Evolutionary conservation across 305 asterid species (phyloP).

Genomic region (Striga hermonthica): DNA sequence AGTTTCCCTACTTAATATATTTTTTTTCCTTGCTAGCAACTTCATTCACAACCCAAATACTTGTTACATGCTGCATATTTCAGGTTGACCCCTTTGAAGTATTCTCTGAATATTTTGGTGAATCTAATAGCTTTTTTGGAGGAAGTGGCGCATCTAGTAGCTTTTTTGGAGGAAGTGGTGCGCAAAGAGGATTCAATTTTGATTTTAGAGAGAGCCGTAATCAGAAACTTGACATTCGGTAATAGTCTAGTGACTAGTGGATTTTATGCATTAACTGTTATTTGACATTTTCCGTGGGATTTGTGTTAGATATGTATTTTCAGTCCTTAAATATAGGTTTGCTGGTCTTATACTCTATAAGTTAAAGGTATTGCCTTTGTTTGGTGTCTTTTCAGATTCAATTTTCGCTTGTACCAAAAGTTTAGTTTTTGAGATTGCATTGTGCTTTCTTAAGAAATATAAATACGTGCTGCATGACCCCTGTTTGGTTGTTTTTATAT

Average conservation of each 20-base stretch:
- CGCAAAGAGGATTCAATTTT: conserved; percentile 56
- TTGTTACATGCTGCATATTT: conserved; percentile 23
- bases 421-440: background rate
- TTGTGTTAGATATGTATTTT: background rate
- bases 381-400: background rate
- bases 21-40: conserved; percentile 15
- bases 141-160: conserved; percentile 53
- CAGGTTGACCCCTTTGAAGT: conserved; percentile 87
- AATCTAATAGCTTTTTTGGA: conserved; percentile 59
- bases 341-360: background rate
- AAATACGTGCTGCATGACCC: background rate
- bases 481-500: background rate
- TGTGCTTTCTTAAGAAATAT: background rate
- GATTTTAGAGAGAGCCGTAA: conserved; percentile 45
- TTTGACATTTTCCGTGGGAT: background rate
- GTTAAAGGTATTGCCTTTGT: background rate
- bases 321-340: conserved; percentile 6
- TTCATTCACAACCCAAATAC: conserved; percentile 18
- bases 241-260: conserved; percentile 30
- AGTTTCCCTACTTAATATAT: conserved; percentile 15
- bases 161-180: conserved; percentile 66
- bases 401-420: background rate
- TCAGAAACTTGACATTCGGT: conserved; percentile 84
- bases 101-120: conserved; percentile 81
- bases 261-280: conserved; percentile 22